A percentile compares a stretch with the other conserved stretches of the same genome.
phyloP scores from a whole-genome alignment of 116 monocot species.

The Phalaenopsis hybrid region DNA sequence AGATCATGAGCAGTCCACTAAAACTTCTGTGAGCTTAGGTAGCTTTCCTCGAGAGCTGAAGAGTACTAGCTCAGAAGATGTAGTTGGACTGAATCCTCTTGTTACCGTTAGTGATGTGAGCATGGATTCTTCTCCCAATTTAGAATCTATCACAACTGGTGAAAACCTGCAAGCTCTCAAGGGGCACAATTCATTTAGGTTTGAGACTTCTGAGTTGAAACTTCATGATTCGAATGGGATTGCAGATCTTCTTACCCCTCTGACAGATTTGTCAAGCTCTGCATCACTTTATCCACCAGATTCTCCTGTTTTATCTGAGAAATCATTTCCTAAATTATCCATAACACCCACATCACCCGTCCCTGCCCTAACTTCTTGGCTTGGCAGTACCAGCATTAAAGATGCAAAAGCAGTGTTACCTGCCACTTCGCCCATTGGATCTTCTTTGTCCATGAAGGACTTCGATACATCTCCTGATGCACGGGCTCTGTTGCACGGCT shows the following conservation, averaged over 20 bases:
- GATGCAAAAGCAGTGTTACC: constrained; percentile 41
- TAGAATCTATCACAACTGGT: constrained; percentile 18
- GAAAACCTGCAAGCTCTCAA: constrained; percentile 26
- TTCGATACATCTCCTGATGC: constrained; percentile 51
- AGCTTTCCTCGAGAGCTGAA: constrained; percentile 70
- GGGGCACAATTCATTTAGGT: constrained; percentile 21
- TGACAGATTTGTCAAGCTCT: constrained; percentile 37
- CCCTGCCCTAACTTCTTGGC: constrained; percentile 72
- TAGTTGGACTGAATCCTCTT: constrained; percentile 18
- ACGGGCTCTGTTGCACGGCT: constrained; percentile 30
- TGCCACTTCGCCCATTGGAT: constrained; percentile 51
- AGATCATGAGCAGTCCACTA: constrained; percentile 59
- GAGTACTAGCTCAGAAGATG: constrained; percentile 68
- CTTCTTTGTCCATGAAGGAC: constrained; percentile 58
- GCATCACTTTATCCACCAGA: constrained; percentile 32
- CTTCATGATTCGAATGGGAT: constrained; percentile 30
- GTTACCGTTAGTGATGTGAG: constrained; percentile 23
- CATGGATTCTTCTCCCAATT: constrained; percentile 11
- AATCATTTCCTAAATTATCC: constrained; percentile 42
- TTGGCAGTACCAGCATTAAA: constrained; percentile 45
- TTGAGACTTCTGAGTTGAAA: constrained; percentile 20
- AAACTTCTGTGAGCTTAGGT: constrained; percentile 54
- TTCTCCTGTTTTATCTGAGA: constrained; percentile 83
- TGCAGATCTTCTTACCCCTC: constrained; percentile 21
- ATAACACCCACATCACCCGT: constrained; percentile 68